Evolutionary conservation across 257 asterid species (phyloP).

Genomic region (Apocynum venetum): DNA sequence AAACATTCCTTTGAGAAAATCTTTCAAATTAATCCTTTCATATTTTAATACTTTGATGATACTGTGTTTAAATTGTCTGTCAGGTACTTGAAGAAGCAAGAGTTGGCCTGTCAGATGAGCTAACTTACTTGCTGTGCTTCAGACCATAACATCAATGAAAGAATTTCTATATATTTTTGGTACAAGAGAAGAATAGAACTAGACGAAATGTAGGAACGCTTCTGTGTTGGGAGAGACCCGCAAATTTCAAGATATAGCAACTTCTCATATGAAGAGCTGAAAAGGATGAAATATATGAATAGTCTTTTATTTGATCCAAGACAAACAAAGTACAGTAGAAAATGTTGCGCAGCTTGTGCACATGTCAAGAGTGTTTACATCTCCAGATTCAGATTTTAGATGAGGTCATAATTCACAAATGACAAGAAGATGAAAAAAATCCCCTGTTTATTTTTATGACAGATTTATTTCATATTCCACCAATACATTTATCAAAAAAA

Average conservation of each 20-base stretch:
- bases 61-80: background rate
- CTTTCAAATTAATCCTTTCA: no score
- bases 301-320: no score
- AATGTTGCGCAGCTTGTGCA: no score
- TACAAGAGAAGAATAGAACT: background rate
- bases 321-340: background rate
- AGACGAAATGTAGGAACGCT: background rate
- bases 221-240: background rate
- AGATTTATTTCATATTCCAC: no score
- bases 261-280: background rate
- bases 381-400: no score
- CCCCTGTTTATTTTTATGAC: no score
- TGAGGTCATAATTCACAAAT: no score
- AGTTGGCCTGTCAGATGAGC: conserved; percentile 25
- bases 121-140: conserved; percentile 37
- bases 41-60: background rate
- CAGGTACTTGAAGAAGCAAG: conserved; percentile 52
- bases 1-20: background rate
- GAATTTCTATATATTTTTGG: background rate
- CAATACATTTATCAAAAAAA: no score
- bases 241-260: no score
- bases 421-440: no score
- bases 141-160: conserved; percentile 10
- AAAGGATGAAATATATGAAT: no score
- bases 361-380: no score